Evolutionary conservation across 1,139 yeast species (phyloP).

Genomic region (Pichiaceae sp.): DNA sequence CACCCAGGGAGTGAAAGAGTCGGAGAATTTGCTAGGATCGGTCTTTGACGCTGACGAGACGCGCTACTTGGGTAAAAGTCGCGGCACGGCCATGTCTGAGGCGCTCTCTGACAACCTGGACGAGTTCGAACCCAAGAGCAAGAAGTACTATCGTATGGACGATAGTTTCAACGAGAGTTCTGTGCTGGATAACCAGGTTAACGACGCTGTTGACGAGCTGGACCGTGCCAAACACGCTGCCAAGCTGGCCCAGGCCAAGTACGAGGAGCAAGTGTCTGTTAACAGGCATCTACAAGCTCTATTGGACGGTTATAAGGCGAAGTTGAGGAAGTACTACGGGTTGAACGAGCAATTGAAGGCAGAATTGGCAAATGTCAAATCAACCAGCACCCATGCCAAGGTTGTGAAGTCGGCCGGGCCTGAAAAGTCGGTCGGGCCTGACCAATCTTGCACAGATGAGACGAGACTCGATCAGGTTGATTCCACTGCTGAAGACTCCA

Average conservation of each 20-base stretch:
- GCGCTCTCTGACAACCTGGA: slow-evolving; percentile 4
- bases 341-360: slow-evolving; percentile 1
- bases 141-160: slow-evolving; percentile 4
- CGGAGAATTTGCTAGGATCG: slow-evolving; percentile 7
- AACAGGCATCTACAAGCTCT: not conserved
- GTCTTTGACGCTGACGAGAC: not conserved
- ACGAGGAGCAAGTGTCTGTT: not conserved
- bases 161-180: not conserved
- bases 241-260: not conserved
- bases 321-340: not conserved
- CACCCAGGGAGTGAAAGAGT: slow-evolving; percentile 10
- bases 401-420: not conserved
- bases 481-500: slow-evolving; percentile 7
- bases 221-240: not conserved
- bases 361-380: not conserved
- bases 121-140: slow-evolving; percentile 16
- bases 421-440: not conserved
- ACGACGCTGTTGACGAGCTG: not conserved
- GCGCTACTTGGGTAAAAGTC: slow-evolving; percentile 5
- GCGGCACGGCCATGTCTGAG: not conserved
- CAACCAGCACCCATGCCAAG: not conserved
- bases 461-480: not conserved
- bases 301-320: not conserved
- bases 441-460: not conserved
- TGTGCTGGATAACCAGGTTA: not conserved